Conservation (phyloP, 2,329 filamentous ascomycete genomes). For the Cladosporium sp. region DNA sequence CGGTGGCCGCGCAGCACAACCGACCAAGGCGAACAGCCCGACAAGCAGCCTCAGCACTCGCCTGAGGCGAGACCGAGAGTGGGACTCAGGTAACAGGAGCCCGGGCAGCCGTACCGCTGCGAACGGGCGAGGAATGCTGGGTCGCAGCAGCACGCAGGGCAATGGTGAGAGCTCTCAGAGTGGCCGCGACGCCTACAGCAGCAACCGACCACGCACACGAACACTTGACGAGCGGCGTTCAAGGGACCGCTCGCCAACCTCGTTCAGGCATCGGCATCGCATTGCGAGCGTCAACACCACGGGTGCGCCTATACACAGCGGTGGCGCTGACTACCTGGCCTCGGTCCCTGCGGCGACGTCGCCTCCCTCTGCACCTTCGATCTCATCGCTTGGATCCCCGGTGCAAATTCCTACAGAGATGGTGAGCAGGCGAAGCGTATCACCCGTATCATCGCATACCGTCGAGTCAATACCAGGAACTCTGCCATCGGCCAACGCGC, state of each 20-base stretch:
- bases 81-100: conserved; percentile 24
- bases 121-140: conserved; percentile 24
- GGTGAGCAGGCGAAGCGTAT: conserved; percentile 29
- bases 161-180: conserved; percentile 29
- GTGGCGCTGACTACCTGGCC: conserved; percentile 35
- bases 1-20: conserved; percentile 22
- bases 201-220: conserved; percentile 48
- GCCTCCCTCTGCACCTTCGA: conserved; percentile 32
- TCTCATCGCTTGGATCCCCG: conserved; percentile 32
- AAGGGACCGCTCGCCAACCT: conserved; percentile 34
- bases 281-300: conserved; percentile 71
- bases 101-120: conserved; percentile 28
- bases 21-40: conserved; percentile 5
- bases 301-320: conserved; percentile 50
- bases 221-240: conserved; percentile 50
- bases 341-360: conserved; percentile 33
- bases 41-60: conserved; percentile 15
- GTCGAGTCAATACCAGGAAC: conserved; percentile 31
- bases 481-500: conserved; percentile 59
- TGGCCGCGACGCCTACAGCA: conserved; percentile 27
- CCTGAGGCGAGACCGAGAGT: conserved; percentile 24
- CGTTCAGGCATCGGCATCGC: conserved; percentile 50
- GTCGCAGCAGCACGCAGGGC: conserved; percentile 29
- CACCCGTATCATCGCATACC: conserved; percentile 33
- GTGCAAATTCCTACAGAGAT: conserved; percentile 27